Evolutionary conservation across 192 early-diverging fungal species (phyloP).

Genomic region (Mycoemilia scoparia): DNA sequence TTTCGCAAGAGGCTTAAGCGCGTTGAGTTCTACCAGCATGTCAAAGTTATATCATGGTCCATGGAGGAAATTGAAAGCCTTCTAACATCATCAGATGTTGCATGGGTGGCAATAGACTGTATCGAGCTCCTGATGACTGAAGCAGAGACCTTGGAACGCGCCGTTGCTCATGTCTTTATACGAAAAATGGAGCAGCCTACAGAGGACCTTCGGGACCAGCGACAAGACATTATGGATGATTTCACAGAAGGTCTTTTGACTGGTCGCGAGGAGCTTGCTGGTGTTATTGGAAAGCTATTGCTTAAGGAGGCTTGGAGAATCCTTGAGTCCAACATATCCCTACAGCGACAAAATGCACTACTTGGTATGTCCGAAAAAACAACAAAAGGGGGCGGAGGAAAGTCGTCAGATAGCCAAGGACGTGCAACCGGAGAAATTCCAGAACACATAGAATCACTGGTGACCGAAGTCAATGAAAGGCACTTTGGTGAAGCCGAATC

Average conservation of each 20-base stretch:
- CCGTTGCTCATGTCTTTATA: conserved; percentile 36
- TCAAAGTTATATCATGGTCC: conserved; percentile 33
- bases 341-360: conserved; percentile 24
- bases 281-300: conserved; percentile 50
- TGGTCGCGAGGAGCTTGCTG: conserved; percentile 48
- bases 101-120: conserved; percentile 33
- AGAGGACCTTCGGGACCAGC: conserved; percentile 24
- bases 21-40: conserved; percentile 40
- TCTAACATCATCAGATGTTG: conserved; percentile 36
- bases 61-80: conserved; percentile 36
- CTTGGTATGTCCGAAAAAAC: conserved; percentile 8
- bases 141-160: conserved; percentile 49
- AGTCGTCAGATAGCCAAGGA: conserved; percentile 10
- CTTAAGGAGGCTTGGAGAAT: conserved; percentile 57
- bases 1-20: conserved; percentile 44
- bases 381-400: conserved; percentile 2
- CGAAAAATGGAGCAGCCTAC: conserved; percentile 35
- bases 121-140: conserved; percentile 56
- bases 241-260: conserved; percentile 50
- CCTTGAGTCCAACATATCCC: conserved; percentile 35
- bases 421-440: not conserved
- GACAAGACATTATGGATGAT: conserved; percentile 43
- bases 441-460: conserved; percentile 1
- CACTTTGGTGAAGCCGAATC: conserved; percentile 9
- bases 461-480: conserved; percentile 6